Evolutionary conservation across 441 rosid species (phyloP), one percentile per base, ranked within the genome.

Genomic region (Adansonia grandidieri): DNA sequence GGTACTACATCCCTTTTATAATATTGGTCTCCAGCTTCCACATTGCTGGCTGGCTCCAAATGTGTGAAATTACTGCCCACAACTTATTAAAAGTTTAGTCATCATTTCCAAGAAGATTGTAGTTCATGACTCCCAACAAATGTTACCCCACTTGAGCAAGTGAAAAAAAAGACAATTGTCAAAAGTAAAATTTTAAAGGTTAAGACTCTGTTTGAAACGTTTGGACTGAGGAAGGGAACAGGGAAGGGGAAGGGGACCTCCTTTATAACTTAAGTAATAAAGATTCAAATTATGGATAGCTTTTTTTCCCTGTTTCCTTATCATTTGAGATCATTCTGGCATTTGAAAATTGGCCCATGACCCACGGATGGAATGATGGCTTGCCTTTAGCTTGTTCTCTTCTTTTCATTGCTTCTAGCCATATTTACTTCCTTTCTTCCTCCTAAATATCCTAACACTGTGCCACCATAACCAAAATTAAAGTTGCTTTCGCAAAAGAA

Each of bases 291-390:
- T 44, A 80, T 76, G 71, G 5, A 17, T 28, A 6, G 50, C 77
- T 71, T 80, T 76, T 63, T 80, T 76, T 63, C 73, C 7, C 57
- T 67, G 15, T 13, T 13, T 13, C 65, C 74, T 20, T 66, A 14
- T 66, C 13, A 8, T 42, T 78, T 54, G 47, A 20, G 67, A 10
- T 5, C 19, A 3, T 80, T 62, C 20, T 20, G 63, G 63, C 32
- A 20, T 58, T 58, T 20, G 63, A 60, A 60, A 60, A 60, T 60
- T 20, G 64, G 24, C 6, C 15, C 28, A 60, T 20, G 14, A 22
- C 37, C 64, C 64, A 60, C 37, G 6, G 6, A 60, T 60, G 22
- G 15, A 15, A 51, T 51, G 56, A 51, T 51, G 56, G 42, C 42
- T 37, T 37, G 42, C 42, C 56, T 51, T 51, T 37, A 37, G 42